Conservation (phyloP, 176 grass and related monocot species). For the Aegilops umbellulata region DNA sequence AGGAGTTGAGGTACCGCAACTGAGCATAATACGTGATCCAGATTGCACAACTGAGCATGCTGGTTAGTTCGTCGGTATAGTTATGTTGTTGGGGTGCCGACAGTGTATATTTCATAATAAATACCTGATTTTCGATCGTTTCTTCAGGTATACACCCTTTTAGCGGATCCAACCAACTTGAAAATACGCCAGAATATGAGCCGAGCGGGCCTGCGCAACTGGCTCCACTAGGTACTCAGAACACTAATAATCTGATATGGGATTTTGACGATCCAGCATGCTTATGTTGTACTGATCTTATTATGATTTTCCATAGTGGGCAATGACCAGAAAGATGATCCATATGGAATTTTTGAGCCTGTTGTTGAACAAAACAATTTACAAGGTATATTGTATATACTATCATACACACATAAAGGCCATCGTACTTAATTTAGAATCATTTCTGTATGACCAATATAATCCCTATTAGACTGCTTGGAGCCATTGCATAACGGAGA, state of each 20-base stretch:
- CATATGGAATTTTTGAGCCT: too few species aligned
- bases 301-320: not conserved
- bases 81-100: not conserved
- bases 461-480: too few species aligned
- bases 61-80: not conserved
- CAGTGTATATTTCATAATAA: not conserved
- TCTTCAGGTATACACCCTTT: not conserved
- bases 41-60: not conserved
- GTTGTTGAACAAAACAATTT: too few species aligned
- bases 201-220: not conserved
- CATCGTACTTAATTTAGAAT: too few species aligned
- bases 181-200: not conserved
- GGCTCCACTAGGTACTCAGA: not conserved
- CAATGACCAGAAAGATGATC: not conserved
- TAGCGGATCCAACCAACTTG: not conserved
- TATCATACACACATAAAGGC: too few species aligned
- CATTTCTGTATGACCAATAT: too few species aligned
- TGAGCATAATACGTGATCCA: not conserved
- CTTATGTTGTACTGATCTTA: not conserved
- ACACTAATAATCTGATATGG: not conserved
- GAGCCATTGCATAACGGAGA: too few species aligned
- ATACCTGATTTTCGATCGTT: not conserved
- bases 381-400: too few species aligned
- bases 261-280: too few species aligned
- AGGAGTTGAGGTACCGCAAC: not conserved